Percentiles rank a stretch among this genome's conserved stretches.
These are phyloP conservation scores for Oxyria digyna DNA, from an alignment of 148 eudicot species.

Conservation along the genomic window DNA sequence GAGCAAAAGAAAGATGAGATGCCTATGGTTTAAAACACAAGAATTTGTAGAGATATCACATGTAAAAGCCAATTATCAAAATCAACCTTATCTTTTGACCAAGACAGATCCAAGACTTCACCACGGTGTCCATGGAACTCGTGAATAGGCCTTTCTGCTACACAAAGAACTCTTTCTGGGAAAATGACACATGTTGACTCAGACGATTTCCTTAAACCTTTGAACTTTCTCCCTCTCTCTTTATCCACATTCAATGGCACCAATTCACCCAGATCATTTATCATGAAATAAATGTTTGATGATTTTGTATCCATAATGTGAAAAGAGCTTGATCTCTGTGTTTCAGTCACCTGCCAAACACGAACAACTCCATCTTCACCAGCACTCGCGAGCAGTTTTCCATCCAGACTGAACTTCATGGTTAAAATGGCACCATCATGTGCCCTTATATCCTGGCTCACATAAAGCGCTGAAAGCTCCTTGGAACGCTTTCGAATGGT, in stretches of 20 bases:
- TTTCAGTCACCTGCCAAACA: constrained; percentile 62
- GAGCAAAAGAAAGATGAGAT: constrained; percentile 5
- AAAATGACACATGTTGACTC: constrained; percentile 63
- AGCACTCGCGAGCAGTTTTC: constrained; percentile 61
- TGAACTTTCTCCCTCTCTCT: constrained; percentile 28
- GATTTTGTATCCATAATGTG: constrained; percentile 29
- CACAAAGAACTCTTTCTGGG: constrained; percentile 46
- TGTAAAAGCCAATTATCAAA: neutral
- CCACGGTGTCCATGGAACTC: constrained; percentile 72
- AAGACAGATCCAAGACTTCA: constrained; percentile 80
- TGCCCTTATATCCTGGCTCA: constrained; percentile 58
- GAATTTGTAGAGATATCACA: neutral
- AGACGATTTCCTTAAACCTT: constrained; percentile 37
- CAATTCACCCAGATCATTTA: constrained; percentile 38
- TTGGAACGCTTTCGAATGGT: constrained; percentile 35
- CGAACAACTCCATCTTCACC: constrained; percentile 80
- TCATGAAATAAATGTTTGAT: constrained; percentile 42
- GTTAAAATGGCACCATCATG: constrained; percentile 73
- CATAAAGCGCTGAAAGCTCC: constrained; percentile 58
- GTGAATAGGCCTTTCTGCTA: constrained; percentile 64
- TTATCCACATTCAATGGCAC: constrained; percentile 31
- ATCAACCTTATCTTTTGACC: constrained; percentile 78
- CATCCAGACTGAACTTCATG: constrained; percentile 88
- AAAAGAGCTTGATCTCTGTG: constrained; percentile 24
- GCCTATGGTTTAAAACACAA: neutral